Evolutionary conservation across 202 grass and related monocot species (phyloP).

Genomic region (Bolboschoenoplectus hybrid): DNA sequence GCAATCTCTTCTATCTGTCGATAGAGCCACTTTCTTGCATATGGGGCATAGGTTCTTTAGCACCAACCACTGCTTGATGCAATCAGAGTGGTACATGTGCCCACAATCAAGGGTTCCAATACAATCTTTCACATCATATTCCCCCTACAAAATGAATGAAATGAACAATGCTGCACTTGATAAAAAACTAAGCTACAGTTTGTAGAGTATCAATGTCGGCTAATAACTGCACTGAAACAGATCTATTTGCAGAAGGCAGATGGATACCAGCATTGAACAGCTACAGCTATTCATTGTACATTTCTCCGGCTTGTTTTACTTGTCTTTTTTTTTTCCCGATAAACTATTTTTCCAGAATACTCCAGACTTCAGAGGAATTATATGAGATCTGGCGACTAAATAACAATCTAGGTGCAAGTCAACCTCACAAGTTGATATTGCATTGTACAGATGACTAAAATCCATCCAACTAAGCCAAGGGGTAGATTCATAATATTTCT

Average conservation of each 20-base stretch:
- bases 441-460: neutral
- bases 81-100: conserved; percentile 64
- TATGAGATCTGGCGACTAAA: neutral
- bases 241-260: conserved; percentile 7
- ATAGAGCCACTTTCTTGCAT: conserved; percentile 73
- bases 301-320: conserved; percentile 19
- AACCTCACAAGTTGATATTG: neutral
- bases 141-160: conserved; percentile 53
- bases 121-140: conserved; percentile 53
- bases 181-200: neutral
- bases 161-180: conserved; percentile 23
- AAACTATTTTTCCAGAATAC: neutral
- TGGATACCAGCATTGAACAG: neutral
- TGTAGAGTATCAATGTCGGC: conserved; percentile 24
- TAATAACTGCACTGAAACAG: neutral
- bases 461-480: neutral
- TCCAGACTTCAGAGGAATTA: neutral
- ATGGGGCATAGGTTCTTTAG: conserved; percentile 82
- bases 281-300: conserved; percentile 34
- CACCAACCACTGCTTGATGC: conserved; percentile 79
- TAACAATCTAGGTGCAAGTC: neutral
- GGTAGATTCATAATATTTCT: neutral
- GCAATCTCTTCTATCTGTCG: conserved; percentile 50
- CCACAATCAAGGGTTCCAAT: conserved; percentile 69
- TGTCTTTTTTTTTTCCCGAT: neutral